A percentile compares a stretch with the other conserved stretches of the same genome.
These are phyloP conservation scores for Dendrobium catenatum DNA, from an alignment of 106 monocot genomes.

Conservation along the genomic window DNA sequence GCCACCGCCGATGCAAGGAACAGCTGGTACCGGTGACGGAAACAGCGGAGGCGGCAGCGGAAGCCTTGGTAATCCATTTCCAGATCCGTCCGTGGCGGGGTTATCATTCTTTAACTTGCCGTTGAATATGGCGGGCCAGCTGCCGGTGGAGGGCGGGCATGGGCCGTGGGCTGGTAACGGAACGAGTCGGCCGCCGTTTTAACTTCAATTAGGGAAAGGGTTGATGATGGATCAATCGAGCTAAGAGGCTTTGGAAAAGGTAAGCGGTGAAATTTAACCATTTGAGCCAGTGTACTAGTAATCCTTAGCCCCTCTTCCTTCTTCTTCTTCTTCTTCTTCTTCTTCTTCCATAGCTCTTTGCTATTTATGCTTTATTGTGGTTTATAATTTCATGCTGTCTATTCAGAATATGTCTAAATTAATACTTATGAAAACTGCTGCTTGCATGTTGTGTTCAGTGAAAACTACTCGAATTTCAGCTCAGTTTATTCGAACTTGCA, in stretches of 20 bases:
- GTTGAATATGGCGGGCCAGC: neutral
- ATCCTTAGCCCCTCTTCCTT: neutral
- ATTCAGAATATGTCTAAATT: neutral
- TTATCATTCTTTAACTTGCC: slow-evolving; percentile 6
- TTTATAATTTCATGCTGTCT: neutral
- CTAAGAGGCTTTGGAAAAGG: neutral
- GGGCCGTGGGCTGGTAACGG: neutral
- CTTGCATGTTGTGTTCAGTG: neutral
- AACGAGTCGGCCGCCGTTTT: neutral
- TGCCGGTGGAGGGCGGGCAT: neutral
- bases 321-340: neutral
- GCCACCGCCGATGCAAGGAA: neutral
- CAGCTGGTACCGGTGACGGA: neutral
- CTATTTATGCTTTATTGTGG: neutral
- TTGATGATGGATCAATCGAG: neutral
- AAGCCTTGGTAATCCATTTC: neutral
- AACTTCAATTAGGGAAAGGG: neutral
- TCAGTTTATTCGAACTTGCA: neutral
- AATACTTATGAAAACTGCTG: neutral
- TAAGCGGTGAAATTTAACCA: neutral
- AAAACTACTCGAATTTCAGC: neutral
- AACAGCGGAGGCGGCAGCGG: neutral
- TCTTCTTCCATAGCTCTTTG: neutral
- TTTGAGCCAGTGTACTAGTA: neutral
- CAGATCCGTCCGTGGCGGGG: neutral